Evolutionary conservation across 768 basidiomycete genomes (phyloP).

Genomic region (Cyathus striatus): DNA sequence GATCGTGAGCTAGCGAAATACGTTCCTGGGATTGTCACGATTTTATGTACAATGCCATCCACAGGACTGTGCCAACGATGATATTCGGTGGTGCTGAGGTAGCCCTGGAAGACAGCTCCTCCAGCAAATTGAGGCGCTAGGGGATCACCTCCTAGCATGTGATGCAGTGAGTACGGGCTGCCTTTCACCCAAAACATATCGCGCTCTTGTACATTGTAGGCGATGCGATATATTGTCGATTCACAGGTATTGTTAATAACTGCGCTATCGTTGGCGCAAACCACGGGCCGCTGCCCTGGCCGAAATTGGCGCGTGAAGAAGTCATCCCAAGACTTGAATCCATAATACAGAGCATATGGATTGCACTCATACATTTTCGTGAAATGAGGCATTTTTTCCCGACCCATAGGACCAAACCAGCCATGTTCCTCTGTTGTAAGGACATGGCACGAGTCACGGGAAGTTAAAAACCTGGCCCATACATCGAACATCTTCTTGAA

Average conservation of each 20-base stretch:
- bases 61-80: too few species aligned
- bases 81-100: slow-evolving; percentile 45
- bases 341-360: slow-evolving; percentile 31
- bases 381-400: slow-evolving; percentile 19
- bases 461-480: slow-evolving; percentile 44
- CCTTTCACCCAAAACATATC: slow-evolving; percentile 56
- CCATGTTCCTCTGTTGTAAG: slow-evolving; percentile 31
- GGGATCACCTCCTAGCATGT: slow-evolving; percentile 36
- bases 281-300: slow-evolving; percentile 22
- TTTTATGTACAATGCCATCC: slow-evolving; percentile 29
- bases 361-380: slow-evolving; percentile 32
- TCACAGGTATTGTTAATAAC: slow-evolving; percentile 33
- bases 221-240: too few species aligned
- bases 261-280: slow-evolving; percentile 37
- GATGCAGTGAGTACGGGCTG: too few species aligned
- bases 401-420: slow-evolving; percentile 35
- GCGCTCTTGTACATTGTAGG: slow-evolving; percentile 22
- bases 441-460: slow-evolving; percentile 35
- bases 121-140: slow-evolving; percentile 35
- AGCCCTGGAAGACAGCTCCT: slow-evolving; percentile 47
- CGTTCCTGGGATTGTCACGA: slow-evolving; percentile 39
- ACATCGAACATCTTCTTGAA: slow-evolving; percentile 41
- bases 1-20: slow-evolving; percentile 30
- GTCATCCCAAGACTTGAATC: slow-evolving; percentile 46
- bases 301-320: too few species aligned